Percentiles rank a stretch among this genome's conserved stretches.
Conservation (phyloP, 2,329 filamentous ascomycete species). For the Dactylellina haptotyla region DNA sequence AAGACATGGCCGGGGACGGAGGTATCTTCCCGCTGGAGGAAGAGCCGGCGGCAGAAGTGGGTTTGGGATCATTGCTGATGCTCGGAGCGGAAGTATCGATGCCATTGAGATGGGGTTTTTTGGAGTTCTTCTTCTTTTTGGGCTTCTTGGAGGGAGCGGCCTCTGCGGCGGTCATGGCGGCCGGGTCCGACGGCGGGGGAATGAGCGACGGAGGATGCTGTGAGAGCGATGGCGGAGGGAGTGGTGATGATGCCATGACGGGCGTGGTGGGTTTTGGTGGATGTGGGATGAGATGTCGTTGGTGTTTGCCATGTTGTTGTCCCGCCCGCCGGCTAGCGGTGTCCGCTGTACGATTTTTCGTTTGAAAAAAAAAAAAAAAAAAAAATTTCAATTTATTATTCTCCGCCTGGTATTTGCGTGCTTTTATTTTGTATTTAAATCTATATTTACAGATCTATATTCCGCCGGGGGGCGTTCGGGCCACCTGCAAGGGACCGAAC, state of each 20-base stretch:
- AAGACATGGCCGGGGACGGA: conserved; percentile 50
- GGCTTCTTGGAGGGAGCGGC: conserved; percentile 28
- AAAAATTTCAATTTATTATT: too few relatives aligned
- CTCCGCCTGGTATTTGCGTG: too few relatives aligned
- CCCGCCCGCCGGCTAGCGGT: too few relatives aligned
- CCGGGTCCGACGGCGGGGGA: background rate
- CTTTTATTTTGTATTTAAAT: too few relatives aligned
- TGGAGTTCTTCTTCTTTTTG: conserved; percentile 32
- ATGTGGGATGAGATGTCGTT: conserved; percentile 1
- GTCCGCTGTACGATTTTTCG: too few relatives aligned
- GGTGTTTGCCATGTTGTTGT: background rate
- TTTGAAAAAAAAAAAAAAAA: too few relatives aligned
- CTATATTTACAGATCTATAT: too few relatives aligned
- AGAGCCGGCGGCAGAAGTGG: conserved; percentile 13
- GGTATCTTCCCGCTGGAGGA: conserved; percentile 49
- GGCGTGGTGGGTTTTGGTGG: background rate
- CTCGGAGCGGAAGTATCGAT: conserved; percentile 37
- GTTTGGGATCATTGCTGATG: background rate
- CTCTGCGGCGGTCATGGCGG: conserved; percentile 36
- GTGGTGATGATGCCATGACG: too few relatives aligned
- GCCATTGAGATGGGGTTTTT: conserved; percentile 52
- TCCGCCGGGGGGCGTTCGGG: too few relatives aligned
- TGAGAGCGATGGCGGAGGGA: conserved; percentile 14
- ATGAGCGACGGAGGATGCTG: conserved; percentile 28
- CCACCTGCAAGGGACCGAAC: conserved; percentile 33